Percentiles rank a stretch among this genome's conserved stretches.
Evolutionary conservation across 2,329 filamentous ascomycete species (phyloP).

Genomic region (Fusarium marasasianum): DNA sequence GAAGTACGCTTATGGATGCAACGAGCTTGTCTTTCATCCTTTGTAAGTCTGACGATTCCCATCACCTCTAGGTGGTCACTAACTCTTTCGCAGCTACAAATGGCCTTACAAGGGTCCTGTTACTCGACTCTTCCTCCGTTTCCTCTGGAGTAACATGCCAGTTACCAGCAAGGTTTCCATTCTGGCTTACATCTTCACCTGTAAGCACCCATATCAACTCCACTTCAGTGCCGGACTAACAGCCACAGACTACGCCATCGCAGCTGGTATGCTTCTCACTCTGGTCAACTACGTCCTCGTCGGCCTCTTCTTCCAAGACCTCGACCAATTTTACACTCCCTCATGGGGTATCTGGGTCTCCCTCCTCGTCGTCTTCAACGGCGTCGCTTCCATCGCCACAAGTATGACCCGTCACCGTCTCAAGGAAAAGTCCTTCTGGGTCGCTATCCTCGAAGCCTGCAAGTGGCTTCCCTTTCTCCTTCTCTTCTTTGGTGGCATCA

Average conservation of each 20-base stretch:
- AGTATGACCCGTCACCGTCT: slow-evolving; percentile 42
- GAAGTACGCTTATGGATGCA: slow-evolving; percentile 78
- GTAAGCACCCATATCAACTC: slow-evolving; percentile 7
- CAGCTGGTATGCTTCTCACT: slow-evolving; percentile 71
- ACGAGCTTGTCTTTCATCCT: slow-evolving; percentile 76
- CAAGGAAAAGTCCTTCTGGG: slow-evolving; percentile 42
- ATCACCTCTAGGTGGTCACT: too few relatives aligned
- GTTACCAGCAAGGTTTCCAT: slow-evolving; percentile 75
- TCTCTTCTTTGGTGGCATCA: slow-evolving; percentile 45
- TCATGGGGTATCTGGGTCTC: slow-evolving; percentile 71
- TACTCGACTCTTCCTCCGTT: slow-evolving; percentile 59
- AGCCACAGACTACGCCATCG: slow-evolving; percentile 68
- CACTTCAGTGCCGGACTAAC: not conserved
- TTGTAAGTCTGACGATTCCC: slow-evolving; percentile 45
- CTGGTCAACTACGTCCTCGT: slow-evolving; percentile 76
- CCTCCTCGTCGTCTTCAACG: slow-evolving; percentile 41
- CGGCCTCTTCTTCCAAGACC: slow-evolving; percentile 74
- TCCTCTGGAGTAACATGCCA: slow-evolving; percentile 56
- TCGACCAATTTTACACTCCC: slow-evolving; percentile 75
- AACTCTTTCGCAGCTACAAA: slow-evolving; percentile 40
- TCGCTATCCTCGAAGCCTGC: slow-evolving; percentile 36
- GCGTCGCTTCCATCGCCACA: slow-evolving; percentile 34
- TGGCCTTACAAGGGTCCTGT: slow-evolving; percentile 72
- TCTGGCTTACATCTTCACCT: slow-evolving; percentile 74
- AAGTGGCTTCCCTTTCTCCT: slow-evolving; percentile 44